Evolutionary conservation across 768 basidiomycete species (phyloP).

Genomic region (Pulveroboletus sp.): DNA sequence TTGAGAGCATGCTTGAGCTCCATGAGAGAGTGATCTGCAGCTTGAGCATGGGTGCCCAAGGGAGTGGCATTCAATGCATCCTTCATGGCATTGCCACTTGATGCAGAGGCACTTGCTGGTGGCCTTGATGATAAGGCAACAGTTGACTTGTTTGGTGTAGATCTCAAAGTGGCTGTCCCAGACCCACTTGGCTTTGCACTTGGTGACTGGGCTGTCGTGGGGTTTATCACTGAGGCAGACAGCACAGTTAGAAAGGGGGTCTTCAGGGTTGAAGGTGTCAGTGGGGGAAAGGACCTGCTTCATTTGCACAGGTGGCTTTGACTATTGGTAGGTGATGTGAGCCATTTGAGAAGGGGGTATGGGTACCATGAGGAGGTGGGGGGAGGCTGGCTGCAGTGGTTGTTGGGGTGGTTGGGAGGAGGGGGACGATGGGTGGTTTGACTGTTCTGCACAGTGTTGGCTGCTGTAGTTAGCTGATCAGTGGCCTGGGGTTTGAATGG

Average conservation of each 20-base stretch:
- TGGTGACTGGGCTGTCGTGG: neutral
- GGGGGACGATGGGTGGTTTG: too few relatives aligned
- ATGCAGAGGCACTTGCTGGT: neutral
- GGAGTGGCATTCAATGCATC: neutral
- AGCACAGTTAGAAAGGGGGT: neutral
- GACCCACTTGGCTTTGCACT: neutral
- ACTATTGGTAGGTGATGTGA: too few relatives aligned
- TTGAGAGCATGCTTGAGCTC: neutral
- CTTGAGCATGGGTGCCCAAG: neutral
- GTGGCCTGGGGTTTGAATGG: too few relatives aligned
- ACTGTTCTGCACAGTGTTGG: too few relatives aligned
- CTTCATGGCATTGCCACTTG: neutral
- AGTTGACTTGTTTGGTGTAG: neutral
- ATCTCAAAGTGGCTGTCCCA: neutral
- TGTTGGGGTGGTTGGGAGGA: too few relatives aligned
- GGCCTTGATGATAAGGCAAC: neutral
- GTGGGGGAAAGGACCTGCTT: neutral
- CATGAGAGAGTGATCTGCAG: neutral
- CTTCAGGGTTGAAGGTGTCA: neutral
- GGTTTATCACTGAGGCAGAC: neutral
- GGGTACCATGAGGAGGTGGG: too few relatives aligned
- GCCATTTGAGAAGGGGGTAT: too few relatives aligned
- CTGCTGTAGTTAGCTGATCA: too few relatives aligned
- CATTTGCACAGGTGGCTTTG: too few relatives aligned
- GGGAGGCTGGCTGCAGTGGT: too few relatives aligned